Conservation (phyloP, 1,139 yeast genomes). For the Lodderomyces metapsilosis region DNA sequence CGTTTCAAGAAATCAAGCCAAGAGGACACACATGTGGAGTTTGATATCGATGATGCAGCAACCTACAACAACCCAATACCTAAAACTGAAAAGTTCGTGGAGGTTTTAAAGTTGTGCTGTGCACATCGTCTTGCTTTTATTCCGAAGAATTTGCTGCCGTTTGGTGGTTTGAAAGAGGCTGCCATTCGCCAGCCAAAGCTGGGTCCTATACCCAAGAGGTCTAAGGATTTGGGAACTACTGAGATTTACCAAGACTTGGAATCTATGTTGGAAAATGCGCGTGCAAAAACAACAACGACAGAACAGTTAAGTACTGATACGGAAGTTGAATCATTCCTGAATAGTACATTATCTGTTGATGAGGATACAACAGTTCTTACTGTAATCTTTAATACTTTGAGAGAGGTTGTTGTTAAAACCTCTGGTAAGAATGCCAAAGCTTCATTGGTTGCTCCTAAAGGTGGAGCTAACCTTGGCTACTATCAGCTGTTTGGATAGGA, state of each 20-base stretch:
- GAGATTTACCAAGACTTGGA: slow-evolving; percentile 38
- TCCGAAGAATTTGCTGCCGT: slow-evolving; percentile 40
- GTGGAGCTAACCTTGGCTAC: background rate
- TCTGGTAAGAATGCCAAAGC: slow-evolving; percentile 15
- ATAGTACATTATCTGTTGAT: slow-evolving; percentile 35
- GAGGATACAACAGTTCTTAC: slow-evolving; percentile 32
- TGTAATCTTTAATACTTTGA: slow-evolving; percentile 30
- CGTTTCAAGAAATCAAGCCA: slow-evolving; percentile 13
- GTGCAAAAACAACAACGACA: background rate
- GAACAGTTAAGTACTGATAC: background rate
- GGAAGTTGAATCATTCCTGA: slow-evolving; percentile 5
- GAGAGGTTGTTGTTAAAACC: slow-evolving; percentile 33
- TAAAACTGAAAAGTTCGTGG: slow-evolving; percentile 12
- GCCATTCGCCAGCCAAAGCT: background rate
- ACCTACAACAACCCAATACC: slow-evolving; percentile 34
- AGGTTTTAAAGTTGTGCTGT: background rate
- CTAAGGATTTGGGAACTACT: slow-evolving; percentile 32
- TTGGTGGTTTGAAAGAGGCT: slow-evolving; percentile 34
- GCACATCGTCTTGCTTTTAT: slow-evolving; percentile 17
- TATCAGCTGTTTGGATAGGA: background rate
- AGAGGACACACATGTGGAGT: slow-evolving; percentile 2
- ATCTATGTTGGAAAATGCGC: background rate
- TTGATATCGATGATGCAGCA: slow-evolving; percentile 12
- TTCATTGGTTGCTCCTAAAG: background rate
- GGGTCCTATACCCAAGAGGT: slow-evolving; percentile 30